Conservation (phyloP, 768 basidiomycete genomes). For the Mycena crocata region DNA sequence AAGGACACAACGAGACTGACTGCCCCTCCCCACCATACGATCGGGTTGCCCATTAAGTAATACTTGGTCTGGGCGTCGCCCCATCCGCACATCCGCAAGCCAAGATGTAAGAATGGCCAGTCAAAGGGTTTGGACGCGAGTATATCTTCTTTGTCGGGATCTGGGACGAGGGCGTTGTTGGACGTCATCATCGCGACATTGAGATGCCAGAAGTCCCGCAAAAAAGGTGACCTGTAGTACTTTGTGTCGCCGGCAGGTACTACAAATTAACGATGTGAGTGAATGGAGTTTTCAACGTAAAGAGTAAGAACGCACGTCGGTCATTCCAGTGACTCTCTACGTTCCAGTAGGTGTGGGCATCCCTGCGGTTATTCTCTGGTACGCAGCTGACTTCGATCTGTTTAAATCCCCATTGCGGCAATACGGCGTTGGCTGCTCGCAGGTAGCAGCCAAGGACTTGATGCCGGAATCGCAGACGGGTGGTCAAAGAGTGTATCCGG, state of each 20-base stretch:
- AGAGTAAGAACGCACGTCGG: constrained; percentile 69
- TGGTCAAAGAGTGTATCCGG: constrained; percentile 90
- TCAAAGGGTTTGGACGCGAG: constrained; percentile 92
- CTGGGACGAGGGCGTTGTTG: constrained; percentile 96
- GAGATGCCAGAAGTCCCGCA: constrained; percentile 97
- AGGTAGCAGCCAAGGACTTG: constrained; percentile 85
- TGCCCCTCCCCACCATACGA: constrained; percentile 91
- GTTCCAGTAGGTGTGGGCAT: constrained; percentile 96
- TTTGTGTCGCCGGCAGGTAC: constrained; percentile 88
- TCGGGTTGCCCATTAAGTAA: constrained; percentile 92
- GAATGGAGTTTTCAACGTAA: constrained; percentile 3
- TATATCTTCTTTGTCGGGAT: constrained; percentile 98
- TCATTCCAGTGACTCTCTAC: constrained; percentile 98
- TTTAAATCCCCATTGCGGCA: constrained; percentile 99
- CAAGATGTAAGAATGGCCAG: constrained; percentile 93
- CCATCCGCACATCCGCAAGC: constrained; percentile 98
- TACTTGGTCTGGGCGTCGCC: constrained; percentile 88
- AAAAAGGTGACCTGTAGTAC: constrained; percentile 90
- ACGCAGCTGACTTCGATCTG: constrained; percentile 97
- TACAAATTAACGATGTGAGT: constrained; percentile 46
- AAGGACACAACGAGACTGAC: constrained; percentile 70
- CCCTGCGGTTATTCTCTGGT: constrained; percentile 83
- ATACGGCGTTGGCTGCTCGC: constrained; percentile 84
- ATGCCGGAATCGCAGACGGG: constrained; percentile 88
- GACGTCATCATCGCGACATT: constrained; percentile 99